Evolutionary conservation across 106 monocot genomes (phyloP).

Genomic region (Gastrodia elata): DNA sequence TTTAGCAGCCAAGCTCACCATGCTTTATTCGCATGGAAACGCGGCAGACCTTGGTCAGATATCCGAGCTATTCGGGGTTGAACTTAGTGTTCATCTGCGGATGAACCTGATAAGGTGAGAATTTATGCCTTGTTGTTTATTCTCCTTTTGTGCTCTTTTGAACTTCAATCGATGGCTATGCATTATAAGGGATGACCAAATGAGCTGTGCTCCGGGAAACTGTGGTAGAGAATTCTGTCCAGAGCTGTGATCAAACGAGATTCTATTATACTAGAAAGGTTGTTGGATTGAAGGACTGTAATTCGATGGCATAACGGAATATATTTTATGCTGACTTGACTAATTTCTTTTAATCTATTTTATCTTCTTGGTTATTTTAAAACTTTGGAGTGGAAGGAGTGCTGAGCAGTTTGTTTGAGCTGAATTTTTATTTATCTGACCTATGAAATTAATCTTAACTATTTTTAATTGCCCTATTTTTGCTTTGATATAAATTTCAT

Average conservation of each 20-base stretch:
- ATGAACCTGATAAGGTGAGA: constrained; percentile 66
- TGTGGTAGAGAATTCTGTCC: neutral
- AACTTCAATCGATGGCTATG: neutral
- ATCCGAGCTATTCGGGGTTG: constrained; percentile 55
- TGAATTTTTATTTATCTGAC: neutral
- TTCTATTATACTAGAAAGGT: neutral
- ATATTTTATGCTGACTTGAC: neutral
- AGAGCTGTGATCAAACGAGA: neutral
- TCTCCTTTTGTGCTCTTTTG: neutral
- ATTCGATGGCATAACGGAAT: neutral
- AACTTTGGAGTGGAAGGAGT: neutral
- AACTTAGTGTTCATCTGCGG: constrained; percentile 52
- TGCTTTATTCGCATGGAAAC: constrained; percentile 68
- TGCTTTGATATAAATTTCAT: neutral
- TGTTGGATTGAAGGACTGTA: neutral
- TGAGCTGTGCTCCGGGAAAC: neutral
- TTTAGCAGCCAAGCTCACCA: constrained; percentile 36
- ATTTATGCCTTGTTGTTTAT: neutral
- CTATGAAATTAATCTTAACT: neutral
- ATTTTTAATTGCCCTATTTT: neutral
- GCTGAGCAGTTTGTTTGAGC: neutral
- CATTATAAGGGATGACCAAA: neutral
- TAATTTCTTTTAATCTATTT: neutral
- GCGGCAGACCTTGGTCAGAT: constrained; percentile 68
- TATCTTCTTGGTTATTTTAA: neutral